Conservation (phyloP, 129 eudicot species). For the Pulicaria dysenterica region DNA sequence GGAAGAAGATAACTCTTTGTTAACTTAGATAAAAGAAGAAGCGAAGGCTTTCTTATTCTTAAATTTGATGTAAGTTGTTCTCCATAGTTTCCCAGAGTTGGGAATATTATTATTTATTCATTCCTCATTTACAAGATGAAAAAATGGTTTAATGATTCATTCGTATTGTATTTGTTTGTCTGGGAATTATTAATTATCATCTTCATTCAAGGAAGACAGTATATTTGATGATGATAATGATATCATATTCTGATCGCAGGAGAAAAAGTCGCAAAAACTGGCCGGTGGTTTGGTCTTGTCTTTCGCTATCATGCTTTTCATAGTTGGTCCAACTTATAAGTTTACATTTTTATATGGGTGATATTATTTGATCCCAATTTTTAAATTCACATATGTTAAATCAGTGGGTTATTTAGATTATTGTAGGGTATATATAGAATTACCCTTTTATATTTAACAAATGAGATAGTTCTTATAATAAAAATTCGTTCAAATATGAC, state of each 20-base stretch:
- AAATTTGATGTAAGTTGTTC: constrained; percentile 35
- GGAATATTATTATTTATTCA: constrained; percentile 21
- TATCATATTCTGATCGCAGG: constrained; percentile 4
- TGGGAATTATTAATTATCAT: neutral
- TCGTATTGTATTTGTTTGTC: neutral
- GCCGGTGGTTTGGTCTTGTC: constrained; percentile 18
- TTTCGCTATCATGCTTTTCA: neutral
- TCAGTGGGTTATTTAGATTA: too few species aligned
- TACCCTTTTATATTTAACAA: too few species aligned
- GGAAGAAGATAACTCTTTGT: constrained; percentile 28
- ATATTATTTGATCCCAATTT: too few species aligned
- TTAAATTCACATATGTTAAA: too few species aligned
- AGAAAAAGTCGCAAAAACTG: constrained; percentile 9
- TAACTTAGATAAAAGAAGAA: constrained; percentile 36
- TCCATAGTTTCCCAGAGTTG: constrained; percentile 28
- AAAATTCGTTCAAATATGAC: too few species aligned
- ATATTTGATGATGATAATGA: neutral
- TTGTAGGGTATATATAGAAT: too few species aligned
- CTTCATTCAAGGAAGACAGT: too few species aligned
- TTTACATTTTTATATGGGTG: too few species aligned
- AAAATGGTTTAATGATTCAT: constrained; percentile 2
- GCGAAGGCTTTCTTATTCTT: constrained; percentile 19
- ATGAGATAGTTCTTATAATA: too few species aligned
- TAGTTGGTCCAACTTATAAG: too few species aligned
- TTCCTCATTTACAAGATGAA: neutral